Base-by-base conservation (phyloP, 2,329 filamentous ascomycete genomes). In the Neobulgaria alba region DNA sequence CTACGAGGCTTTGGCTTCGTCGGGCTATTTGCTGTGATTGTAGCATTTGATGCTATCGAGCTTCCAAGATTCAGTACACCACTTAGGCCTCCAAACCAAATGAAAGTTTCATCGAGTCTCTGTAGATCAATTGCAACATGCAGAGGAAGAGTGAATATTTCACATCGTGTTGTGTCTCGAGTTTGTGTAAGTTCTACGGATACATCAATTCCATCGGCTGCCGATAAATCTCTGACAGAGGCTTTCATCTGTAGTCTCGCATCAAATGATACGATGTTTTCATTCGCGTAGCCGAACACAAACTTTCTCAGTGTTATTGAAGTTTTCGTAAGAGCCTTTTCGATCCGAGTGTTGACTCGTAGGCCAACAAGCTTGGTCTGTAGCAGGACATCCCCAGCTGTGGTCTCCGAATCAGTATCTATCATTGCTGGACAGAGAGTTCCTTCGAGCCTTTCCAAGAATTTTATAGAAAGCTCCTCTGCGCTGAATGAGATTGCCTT, bases 11-110 rank as follows among this genome's bases (percentile, higher is more conserved):
- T 78, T 23, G 62, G 41, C 34, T 63, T 65, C 32, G 35, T 41
- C 10, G 56, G 54, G 8, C 56, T 53, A 3, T 63, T 57, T 23
- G 64, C 60, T 3, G 60, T 61, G 10, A 67, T 65, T 1, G 79
- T 76, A n/a, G 77, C 72, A 45, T 76, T 82, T 1, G 85, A 88
- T 9, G 82, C 77, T 48, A 94, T 83, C 0, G 90, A 95, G 44
- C 76, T 84, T 47, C 88, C 85, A 59, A 95, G 75, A 54, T 92
- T 93, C 32, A 98, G 67, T 38, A 98, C 82, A 50, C 88, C 87
- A 60, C 89, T 95, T 32, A 98, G 67, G 0, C 92, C 92, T 26
- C 92, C 92, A 62, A 95, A 89, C 71, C 85, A 87, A 41, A 78
- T 77, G 45, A 96, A 79, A 0, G 85, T 85, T 54, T 95, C 88